Evolutionary conservation across 768 basidiomycete species (phyloP), one percentile per base, ranked within the genome.

Genomic region (Aureoboletus auriporus): DNA sequence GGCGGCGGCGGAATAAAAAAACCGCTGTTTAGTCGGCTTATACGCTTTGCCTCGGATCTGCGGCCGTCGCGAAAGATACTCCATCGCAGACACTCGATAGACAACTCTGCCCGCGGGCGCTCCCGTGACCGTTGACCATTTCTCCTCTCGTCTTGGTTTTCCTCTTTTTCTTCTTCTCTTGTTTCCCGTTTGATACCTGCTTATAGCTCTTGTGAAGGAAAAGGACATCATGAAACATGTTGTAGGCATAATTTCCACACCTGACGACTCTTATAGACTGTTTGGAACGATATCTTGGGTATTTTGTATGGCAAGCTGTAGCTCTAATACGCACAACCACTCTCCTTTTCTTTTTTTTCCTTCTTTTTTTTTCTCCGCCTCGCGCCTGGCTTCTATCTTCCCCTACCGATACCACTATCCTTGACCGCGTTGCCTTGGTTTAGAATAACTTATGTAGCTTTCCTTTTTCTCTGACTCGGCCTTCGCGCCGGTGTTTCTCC

Each of bases 1-100:
- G 42, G 56, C 34, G 54, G 63, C 26, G 49, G 59, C 31, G 68
- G 66, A 34, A 54, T 65, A 44, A 82, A 75, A 68, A 81, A 77
- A 52, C 78, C 79, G 30, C 79, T 86, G 55, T 78, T 86, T 60
- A 77, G 78, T 60, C 76, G 84, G 45, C 62, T 86, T 8, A 78
- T 84, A 54, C 71, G 70, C 43, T 72, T 79, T 48, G 72, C 74
- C 20, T 71, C 71, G 30, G 75, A 74, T 44, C 70, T 80, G 46
- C 72, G 57, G 8, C 69, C 73, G 2, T 64, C 71, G 26, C 62
- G 59, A 43, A 69, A 67, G 49, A 71, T 69, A 20, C 61, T 80
- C 35, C 72, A 71, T 23, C 69, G 80, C 46, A 71, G 80, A 46
- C 77, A 82, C 60, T 82, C 80, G 20, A 66, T 75, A 46, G 77